Evolutionary conservation across 805 yeast species (phyloP), one percentile per base, ranked within the genome.

Genomic region (Starmerella potacharoeniae): DNA sequence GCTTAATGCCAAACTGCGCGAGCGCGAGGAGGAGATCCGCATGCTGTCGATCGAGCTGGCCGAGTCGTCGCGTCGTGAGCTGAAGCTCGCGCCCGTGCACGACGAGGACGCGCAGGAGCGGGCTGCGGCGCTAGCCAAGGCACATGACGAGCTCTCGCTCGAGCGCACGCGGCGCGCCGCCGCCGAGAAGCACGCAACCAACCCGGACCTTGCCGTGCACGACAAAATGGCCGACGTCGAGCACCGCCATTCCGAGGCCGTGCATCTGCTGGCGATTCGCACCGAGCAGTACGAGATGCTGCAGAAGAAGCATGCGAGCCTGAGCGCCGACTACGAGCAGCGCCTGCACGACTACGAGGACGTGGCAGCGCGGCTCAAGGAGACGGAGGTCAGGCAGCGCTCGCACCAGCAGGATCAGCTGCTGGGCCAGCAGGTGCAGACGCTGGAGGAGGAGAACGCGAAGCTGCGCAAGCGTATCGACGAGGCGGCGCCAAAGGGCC

Each of bases 11-110:
- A 52, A 59, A 52, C 61, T 65, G 50, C 52, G 49, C 43, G 47
- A 60, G 31, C 62, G 69, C 11, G 59, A 66, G 47, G 66, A 67
- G 22, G 73, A 70, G 45, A 58, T 70, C 22, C 58, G 69, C 14
- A 59, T 67, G n/a, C 65, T 70, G 16, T 64, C 71, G 2, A 58
- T 65, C 29, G 73, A 70, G 56, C 65, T 70, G 29, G 71, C 71
- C 11, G 73, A 70, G 55, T 58, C 71, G 5, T 59, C 67, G 16
- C 68, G 72, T 22, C 68, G 73, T 8, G 73, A 70, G 56, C 64
- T 65, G 34, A 62, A 61, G 8, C 61, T 69, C 6, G 58, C 57
- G 4, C 52, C 60, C 7, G 31, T 40, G 9, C 37, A 35, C 16
- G 47, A 34, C 33, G 33, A 40, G 6, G 42, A 35, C 43, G 34